Base-by-base conservation (phyloP, 1,284 basidiomycete genomes). In the Ustilago esculenta region DNA sequence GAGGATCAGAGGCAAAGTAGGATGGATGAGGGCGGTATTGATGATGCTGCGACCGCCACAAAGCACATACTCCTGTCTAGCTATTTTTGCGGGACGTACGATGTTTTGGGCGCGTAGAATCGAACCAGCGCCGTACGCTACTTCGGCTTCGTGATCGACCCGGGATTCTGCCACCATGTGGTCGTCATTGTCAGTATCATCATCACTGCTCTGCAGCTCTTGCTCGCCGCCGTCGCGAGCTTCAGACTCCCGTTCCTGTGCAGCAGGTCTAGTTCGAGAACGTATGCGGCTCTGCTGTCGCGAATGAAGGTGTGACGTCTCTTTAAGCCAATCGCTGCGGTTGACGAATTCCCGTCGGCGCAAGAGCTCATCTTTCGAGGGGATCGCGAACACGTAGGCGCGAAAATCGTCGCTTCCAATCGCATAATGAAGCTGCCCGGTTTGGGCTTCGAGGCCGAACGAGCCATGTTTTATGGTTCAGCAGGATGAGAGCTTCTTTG, bases 391-490 rank as follows among this genome's bases (percentile, higher is more conserved):
- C 29, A 58, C 37, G 34, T 66, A 66, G 21, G 51, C 46, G 33
- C 63, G 63, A n/a, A 66, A 66, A 25, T 66, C 63, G 30, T 66
- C 63, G 43, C 63, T 66, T 5, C 63, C 63, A 17, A 59, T 59
- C 25, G 56, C 56, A 11, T 59, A 66, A 35, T 55, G 51, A 1
- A 66, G 48, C 51, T 39, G 43, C 1, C 63, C 63, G 0, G 56
- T 54, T n/a, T 51, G 56, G 5, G 12, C 3, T 24, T 66, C 56
- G 15, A 66, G 32, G 10, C 63, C 63, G 11, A 66, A 66, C 1
- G 63, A 66, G 52, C 51, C 55, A 30, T 66, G 63, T 34, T 66
- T 66, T 56, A 66, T 45, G n/a, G 63, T 66, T 30, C 63, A 66
- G 37, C 44, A 54, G 3, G 63, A 66, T 0, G 40, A 55, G 10